phyloP scores from a whole-genome alignment of 2,329 filamentous ascomycete species.

The Nemania sp. region DNA sequence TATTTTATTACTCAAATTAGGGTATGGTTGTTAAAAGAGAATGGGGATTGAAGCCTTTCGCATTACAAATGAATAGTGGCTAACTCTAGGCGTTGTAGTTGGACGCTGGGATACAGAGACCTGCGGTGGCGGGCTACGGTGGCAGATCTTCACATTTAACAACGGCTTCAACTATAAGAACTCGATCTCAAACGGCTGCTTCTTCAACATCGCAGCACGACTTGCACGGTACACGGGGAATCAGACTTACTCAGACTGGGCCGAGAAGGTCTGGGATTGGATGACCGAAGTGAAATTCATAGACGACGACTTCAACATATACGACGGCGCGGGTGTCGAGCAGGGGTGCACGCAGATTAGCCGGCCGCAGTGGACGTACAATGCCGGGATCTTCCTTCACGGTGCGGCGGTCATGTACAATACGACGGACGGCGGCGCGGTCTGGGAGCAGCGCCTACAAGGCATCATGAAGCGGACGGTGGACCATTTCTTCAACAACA shows the following conservation, averaged over 20 bases:
- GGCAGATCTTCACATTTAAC: conserved; percentile 88
- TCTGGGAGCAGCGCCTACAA: conserved; percentile 69
- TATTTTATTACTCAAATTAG: too few relatives aligned
- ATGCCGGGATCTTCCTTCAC: conserved; percentile 74
- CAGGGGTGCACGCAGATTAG: conserved; percentile 65
- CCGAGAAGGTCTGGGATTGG: conserved; percentile 77
- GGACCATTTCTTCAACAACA: conserved; percentile 66
- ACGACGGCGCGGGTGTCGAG: conserved; percentile 64
- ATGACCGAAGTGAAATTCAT: conserved; percentile 68
- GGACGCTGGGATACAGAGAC: conserved; percentile 73
- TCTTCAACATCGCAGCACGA: conserved; percentile 77
- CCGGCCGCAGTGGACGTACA: conserved; percentile 75
- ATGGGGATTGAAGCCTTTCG: neutral
- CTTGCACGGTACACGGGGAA: conserved; percentile 84
- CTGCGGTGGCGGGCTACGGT: conserved; percentile 81
- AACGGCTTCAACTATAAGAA: conserved; percentile 78
- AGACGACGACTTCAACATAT: conserved; percentile 65
- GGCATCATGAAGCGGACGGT: conserved; percentile 66
- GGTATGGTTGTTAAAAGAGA: neutral
- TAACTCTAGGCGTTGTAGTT: conserved; percentile 50
- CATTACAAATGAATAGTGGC: neutral
- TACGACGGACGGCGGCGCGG: conserved; percentile 62
- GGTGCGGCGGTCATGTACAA: conserved; percentile 73
- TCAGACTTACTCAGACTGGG: conserved; percentile 81
- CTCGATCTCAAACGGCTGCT: conserved; percentile 75